Percentiles rank a stretch among this genome's conserved stretches.
phyloP scores from a whole-genome alignment of 2,329 filamentous ascomycete species.

The Venturia pyrina region DNA sequence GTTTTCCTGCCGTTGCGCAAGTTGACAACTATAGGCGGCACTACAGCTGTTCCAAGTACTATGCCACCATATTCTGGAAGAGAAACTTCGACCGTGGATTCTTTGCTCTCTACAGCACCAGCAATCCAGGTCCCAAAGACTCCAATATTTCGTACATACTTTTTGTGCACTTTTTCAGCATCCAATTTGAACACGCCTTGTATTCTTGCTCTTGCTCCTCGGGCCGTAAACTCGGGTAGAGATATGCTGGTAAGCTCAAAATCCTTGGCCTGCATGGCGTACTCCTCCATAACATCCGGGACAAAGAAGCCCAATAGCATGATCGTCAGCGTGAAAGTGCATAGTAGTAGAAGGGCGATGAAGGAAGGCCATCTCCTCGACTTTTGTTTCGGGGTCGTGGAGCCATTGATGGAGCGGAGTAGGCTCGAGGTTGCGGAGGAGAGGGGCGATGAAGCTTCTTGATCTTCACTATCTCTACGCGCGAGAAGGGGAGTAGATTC shows the following conservation, averaged over 20 bases:
- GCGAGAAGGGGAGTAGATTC: constrained; percentile 32
- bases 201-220: constrained; percentile 69
- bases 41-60: constrained; percentile 62
- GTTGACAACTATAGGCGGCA: constrained; percentile 67
- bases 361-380: constrained; percentile 61
- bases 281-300: constrained; percentile 71
- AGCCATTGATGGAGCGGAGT: constrained; percentile 24
- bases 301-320: constrained; percentile 72
- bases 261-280: constrained; percentile 72
- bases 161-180: constrained; percentile 60
- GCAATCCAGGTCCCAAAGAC: constrained; percentile 72
- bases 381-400: constrained; percentile 12
- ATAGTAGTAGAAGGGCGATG: constrained; percentile 60
- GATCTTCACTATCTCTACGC: constrained; percentile 19
- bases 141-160: constrained; percentile 64
- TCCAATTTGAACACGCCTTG: constrained; percentile 77
- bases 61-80: constrained; percentile 74
- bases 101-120: constrained; percentile 60
- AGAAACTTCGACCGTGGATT: constrained; percentile 64
- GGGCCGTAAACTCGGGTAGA: constrained; percentile 71
- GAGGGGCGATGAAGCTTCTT: constrained; percentile 15
- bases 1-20: constrained; percentile 71
- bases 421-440: constrained; percentile 28
- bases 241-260: constrained; percentile 77
- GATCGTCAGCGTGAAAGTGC: constrained; percentile 52